Evolutionary conservation across 164 flowering plant genomes (phyloP), one percentile per base, ranked within the genome.

Genomic region (Akebia trifoliata): DNA sequence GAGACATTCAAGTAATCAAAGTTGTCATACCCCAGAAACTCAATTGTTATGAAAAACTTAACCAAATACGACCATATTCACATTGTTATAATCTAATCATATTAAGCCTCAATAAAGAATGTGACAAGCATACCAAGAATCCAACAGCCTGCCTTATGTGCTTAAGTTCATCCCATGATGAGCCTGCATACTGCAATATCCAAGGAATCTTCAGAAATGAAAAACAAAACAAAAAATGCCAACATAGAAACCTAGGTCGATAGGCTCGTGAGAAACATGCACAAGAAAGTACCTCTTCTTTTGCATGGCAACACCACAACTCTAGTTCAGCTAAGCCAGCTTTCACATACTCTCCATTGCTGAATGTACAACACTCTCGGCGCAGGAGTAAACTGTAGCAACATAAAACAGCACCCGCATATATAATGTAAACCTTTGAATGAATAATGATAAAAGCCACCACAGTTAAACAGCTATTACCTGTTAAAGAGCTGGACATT

Each of bases 401-500:
- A 34, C 35, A 58, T 24, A 45, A 48, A 64, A 36, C 35, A n/a
- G n/a, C n/a, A n/a, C n/a, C n/a, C n/a, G n/a, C n/a, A n/a, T n/a
- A n/a, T n/a, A n/a, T n/a, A n/a, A n/a, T n/a, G n/a, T n/a, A n/a
- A n/a, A n/a, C n/a, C n/a, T n/a, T n/a, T n/a, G n/a, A n/a, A n/a
- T 32, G 7, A 12, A 49, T n/a, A 32, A 36, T 35, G 1, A 24
- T 6, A 46, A 24, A 34, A 5, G 36, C 9, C 25, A 9, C 48
- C 10, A 42, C 1, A 22, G 25, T 10, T 28, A 17, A 49, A 46
- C 3, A 37, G 28, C n/a, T 22, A 35, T 18, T 69, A 88, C 98
- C 98, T 85, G 62, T 91, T 91, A 67, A 91, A 91, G 36, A 91
- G 80, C 60, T 88, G 87, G 5, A 83, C 78, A 54, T 91, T 83